A percentile compares a stretch with the other conserved stretches of the same genome.
phyloP scores from a whole-genome alignment of 1,139 yeast genomes.

The Tardiomyces digboiensis region DNA sequence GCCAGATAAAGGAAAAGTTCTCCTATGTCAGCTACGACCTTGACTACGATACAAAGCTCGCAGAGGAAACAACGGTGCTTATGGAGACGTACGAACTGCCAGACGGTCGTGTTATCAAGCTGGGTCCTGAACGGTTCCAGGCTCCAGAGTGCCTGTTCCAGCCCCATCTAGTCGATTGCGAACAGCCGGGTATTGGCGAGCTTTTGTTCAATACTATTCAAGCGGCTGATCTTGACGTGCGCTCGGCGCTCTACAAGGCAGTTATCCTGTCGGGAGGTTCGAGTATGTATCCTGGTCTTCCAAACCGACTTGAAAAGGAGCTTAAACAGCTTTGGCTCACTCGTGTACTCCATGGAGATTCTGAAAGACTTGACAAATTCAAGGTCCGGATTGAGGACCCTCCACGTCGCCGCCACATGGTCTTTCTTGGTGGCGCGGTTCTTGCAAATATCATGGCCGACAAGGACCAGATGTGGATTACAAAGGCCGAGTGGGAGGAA shows the following conservation, averaged over 20 bases:
- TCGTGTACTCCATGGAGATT: conserved; percentile 77
- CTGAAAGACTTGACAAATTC: conserved; percentile 79
- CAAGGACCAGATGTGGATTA: conserved; percentile 97
- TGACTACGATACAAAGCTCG: conserved; percentile 76
- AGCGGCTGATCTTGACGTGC: conserved; percentile 87
- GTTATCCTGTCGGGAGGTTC: conserved; percentile 97
- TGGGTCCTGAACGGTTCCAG: conserved; percentile 93
- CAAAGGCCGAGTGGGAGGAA: conserved; percentile 97
- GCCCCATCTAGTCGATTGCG: conserved; percentile 94
- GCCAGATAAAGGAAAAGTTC: conserved; percentile 93
- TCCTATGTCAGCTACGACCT: conserved; percentile 94
- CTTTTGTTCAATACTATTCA: conserved; percentile 85
- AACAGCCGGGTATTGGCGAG: conserved; percentile 97
- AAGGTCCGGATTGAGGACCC: conserved; percentile 98
- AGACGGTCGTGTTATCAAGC: conserved; percentile 89
- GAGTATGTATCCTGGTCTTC: conserved; percentile 97
- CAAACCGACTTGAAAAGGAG: conserved; percentile 91
- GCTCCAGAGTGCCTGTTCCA: conserved; percentile 99
- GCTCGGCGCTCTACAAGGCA: conserved; percentile 82
- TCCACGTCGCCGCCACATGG: conserved; percentile 99
- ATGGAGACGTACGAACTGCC: conserved; percentile 92
- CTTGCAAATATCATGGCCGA: conserved; percentile 97
- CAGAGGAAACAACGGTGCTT: conserved; percentile 89
- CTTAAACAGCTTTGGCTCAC: conserved; percentile 94
- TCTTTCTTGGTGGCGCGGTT: conserved; percentile 97